phyloP scores from a whole-genome alignment of 257 asterid species.

The Gynochthodes officinalis region DNA sequence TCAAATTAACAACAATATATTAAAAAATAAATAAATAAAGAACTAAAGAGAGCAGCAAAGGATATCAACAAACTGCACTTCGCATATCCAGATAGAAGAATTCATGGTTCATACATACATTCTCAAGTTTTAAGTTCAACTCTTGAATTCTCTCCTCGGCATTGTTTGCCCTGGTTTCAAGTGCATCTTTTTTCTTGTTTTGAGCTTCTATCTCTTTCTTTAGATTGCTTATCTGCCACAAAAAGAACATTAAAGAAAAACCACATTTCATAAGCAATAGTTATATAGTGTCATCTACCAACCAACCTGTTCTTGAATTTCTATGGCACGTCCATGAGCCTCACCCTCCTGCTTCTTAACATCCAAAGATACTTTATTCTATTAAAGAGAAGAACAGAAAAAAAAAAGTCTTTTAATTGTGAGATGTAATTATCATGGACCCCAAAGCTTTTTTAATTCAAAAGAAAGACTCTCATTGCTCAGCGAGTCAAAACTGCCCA shows the following conservation, averaged over 20 bases:
- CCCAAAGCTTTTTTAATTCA: not conserved
- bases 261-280: not conserved
- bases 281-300: not conserved
- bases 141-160: conserved; percentile 38
- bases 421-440: not conserved
- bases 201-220: conserved; percentile 40
- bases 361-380: conserved; percentile 32
- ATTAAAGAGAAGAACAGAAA: not conserved
- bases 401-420: not conserved
- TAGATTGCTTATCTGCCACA: conserved; percentile 34
- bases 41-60: not conserved
- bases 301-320: conserved; percentile 42
- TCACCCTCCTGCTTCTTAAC: conserved; percentile 28
- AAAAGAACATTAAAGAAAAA: conserved; percentile 5
- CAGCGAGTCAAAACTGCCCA: conserved; percentile 10
- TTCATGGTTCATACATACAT: conserved; percentile 28
- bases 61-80: not conserved
- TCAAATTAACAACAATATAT: not conserved
- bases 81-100: not conserved
- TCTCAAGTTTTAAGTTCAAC: conserved; percentile 40
- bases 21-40: not conserved
- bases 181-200: conserved; percentile 27
- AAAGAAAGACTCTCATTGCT: not conserved
- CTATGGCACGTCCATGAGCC: conserved; percentile 31
- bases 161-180: conserved; percentile 29